These are phyloP conservation scores for Nigrospora oryzae DNA, from an alignment of 2,329 filamentous ascomycete genomes.

Conservation along the genomic window DNA sequence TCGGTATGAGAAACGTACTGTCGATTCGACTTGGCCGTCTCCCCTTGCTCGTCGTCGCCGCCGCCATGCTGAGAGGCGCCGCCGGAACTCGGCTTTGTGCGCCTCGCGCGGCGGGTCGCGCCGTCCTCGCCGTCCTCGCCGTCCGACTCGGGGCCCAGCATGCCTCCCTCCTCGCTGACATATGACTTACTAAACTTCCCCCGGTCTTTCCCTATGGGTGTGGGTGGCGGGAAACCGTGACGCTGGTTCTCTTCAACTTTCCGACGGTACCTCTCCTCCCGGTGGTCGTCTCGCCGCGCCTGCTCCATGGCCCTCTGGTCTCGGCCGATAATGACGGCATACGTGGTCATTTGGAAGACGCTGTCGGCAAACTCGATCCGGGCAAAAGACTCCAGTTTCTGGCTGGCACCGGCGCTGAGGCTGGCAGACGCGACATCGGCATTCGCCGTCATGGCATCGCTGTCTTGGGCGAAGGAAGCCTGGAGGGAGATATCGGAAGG, in stretches of 20 bases:
- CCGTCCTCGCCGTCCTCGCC: constrained; percentile 44
- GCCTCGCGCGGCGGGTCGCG: constrained; percentile 33
- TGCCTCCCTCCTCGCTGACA: constrained; percentile 62
- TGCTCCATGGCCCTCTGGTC: constrained; percentile 53
- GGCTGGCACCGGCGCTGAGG: constrained; percentile 21
- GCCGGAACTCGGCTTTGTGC: constrained; percentile 35
- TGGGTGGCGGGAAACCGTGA: constrained; percentile 40
- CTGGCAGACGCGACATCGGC: constrained; percentile 24
- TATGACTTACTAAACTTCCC: constrained; percentile 55
- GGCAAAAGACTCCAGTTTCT: constrained; percentile 47
- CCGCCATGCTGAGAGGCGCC: constrained; percentile 26
- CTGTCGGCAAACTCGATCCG: constrained; percentile 65
- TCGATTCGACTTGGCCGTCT: constrained; percentile 45
- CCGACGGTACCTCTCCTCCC: constrained; percentile 34
- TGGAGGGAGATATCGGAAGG: constrained; percentile 23
- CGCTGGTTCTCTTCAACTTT: constrained; percentile 36
- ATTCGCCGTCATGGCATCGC: constrained; percentile 17
- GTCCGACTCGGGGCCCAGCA: constrained; percentile 55
- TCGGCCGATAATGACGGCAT: constrained; percentile 63
- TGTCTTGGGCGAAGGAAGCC: constrained; percentile 19
- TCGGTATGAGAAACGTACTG: constrained; percentile 54
- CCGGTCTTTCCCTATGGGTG: constrained; percentile 40
- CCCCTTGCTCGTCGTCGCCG: constrained; percentile 22
- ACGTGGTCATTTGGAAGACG: constrained; percentile 71
- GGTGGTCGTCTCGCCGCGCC: constrained; percentile 42